Percentiles rank a stretch among this genome's conserved stretches.
Evolutionary conservation across 208 protist genomes (phyloP).

Genomic region (Trypanosomatidae sp.): DNA sequence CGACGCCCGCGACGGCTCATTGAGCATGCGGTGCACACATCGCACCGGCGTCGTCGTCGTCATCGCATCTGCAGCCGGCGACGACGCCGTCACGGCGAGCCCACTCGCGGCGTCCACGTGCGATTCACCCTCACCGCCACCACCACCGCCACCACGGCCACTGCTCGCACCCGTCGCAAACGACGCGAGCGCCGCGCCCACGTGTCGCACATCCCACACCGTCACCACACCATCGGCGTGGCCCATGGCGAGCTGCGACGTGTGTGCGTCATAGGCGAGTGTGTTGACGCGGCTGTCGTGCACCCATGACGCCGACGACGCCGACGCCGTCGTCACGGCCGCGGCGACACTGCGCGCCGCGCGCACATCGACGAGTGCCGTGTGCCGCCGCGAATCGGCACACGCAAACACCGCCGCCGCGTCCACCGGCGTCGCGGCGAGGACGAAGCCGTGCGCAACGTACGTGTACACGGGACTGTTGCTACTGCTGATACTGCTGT

Average conservation of each 20-base stretch:
- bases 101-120: not conserved
- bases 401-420: constrained; percentile 67
- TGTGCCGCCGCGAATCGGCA: constrained; percentile 50
- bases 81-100: not conserved
- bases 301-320: constrained; percentile 34
- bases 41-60: not conserved
- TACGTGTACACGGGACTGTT: constrained; percentile 36
- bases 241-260: constrained; percentile 50
- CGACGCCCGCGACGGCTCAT: constrained; percentile 56
- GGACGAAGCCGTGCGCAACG: constrained; percentile 51
- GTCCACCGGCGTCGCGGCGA: constrained; percentile 51
- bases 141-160: not conserved
- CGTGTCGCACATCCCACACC: constrained; percentile 72
- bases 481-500: no score
- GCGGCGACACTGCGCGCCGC: constrained; percentile 24
- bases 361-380: constrained; percentile 53
- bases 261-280: constrained; percentile 42
- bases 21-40: constrained; percentile 1
- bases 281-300: constrained; percentile 66
- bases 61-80: no score
- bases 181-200: constrained; percentile 28
- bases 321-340: no score
- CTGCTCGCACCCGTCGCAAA: not conserved
- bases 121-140: not conserved
- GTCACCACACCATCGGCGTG: constrained; percentile 68